Evolutionary conservation across 805 yeast species (phyloP), one percentile per base, ranked within the genome.

Genomic region (Yamadazyma olivae): DNA sequence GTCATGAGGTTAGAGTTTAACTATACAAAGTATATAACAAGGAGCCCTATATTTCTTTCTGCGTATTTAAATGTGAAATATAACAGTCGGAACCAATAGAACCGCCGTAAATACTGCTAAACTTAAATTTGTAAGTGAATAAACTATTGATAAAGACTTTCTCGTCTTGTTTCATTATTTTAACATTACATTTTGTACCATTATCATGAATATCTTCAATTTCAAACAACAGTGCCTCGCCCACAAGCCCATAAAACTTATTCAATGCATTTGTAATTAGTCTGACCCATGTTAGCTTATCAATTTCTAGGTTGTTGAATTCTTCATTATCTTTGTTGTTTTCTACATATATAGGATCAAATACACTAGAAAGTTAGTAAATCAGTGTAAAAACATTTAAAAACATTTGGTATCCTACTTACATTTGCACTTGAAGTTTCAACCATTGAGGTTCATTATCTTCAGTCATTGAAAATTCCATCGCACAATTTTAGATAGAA

Each of bases 221-320:
- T 31, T 60, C 66, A 41, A 49, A 59, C 34, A 50, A 59, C 6
- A 55, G 23, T 0, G 67, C 49, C 38, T 59, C 61, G 3, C 70
- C 70, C 13, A 57, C 43, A 9, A 64, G 34, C 1, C 70, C 70
- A 35, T 64, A 53, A 19, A 59, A 40, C 26, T 53, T 55, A 5
- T 43, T 41, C n/a, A 64, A 38, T 19, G 57, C 48, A 4, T 46
- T 42, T 4, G 39, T 21, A 3, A 64, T 39, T 1, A 61, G 40
- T 6, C 59, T 32, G 27, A 54, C 54, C 67, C 68, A 62, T n/a
- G 64, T 53, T 12, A 61, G 44, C 14, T 44, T 25, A 32, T 61
- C 70, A 3, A 64, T 39, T 3, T 44, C 43, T 6, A 56, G 29
- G 6, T 33, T 33, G 7, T 42, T 33, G 32, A 46, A 46, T n/a